Base-by-base conservation (phyloP, 805 yeast genomes). In the Lachancea quebecensis region DNA sequence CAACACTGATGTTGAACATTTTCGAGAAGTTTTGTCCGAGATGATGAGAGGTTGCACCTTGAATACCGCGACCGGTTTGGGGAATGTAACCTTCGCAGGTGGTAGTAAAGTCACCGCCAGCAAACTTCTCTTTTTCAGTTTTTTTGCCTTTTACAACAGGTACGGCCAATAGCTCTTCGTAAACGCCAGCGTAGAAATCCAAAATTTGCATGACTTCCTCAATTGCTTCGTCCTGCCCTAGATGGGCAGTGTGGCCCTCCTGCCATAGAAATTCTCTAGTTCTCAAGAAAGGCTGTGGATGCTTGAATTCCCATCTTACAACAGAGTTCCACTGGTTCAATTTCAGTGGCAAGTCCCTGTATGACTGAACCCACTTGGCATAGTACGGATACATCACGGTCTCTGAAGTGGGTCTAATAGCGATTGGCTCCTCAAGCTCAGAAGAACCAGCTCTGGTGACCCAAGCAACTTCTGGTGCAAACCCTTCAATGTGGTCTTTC, bases 381-480 rank as follows among this genome's bases (percentile, higher is more conserved):
- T 91, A 93, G 81, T 93, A 95, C 50, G 99, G 99, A 68, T 93
- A 93, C 99, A 93, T 93, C 65, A 93, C 99, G 44, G 99, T 93
- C 70, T 93, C 99, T 16, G 97, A 90, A 33, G 99, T 93, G 62
- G 99, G 99, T 74, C 99, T 86, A 57, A 93, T 93, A 51, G 99
- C 99, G 60, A 93, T 88, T 59, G 96, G 98, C 72, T 93, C 99
- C 46, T 95, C 99, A 58, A 93, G 76, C 41, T 93, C 98, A 30
- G 95, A 84, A 29, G 72, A 66, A 59, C 99, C 99, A 44, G 99
- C 99, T 60, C 75, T 81, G 46, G 99, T 93, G 56, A 93, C 99
- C 99, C 99, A 93, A 21, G 99, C 99, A 46, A 93, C 99, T 70
- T 93, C 99, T 21, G 99, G 99, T 39, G 99, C 99, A 66, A 93